These are phyloP conservation scores for Gossypium longicalyx DNA, from an alignment of 345 rosid species.

Conservation along the genomic window DNA sequence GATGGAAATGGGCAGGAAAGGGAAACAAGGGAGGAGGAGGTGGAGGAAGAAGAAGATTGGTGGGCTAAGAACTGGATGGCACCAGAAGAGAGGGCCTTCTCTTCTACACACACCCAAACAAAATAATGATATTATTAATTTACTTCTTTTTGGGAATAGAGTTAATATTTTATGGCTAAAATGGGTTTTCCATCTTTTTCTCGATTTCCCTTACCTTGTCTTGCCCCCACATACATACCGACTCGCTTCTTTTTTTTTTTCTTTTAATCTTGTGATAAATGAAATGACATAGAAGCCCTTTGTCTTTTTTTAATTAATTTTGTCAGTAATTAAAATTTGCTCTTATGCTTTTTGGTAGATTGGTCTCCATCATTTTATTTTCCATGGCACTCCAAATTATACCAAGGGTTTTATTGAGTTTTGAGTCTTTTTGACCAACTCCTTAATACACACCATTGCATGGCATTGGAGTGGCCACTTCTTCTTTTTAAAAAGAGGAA, in stretches of 20 bases:
- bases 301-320: no score
- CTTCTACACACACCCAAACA: slow-evolving; percentile 27
- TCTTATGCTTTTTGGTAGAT: no score
- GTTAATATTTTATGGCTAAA: slow-evolving; percentile 22
- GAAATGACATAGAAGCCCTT: no score
- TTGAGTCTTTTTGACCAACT: not conserved
- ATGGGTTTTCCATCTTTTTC: slow-evolving; percentile 25
- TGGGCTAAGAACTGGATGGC: slow-evolving; percentile 26
- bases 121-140: not conserved
- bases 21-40: slow-evolving; percentile 14
- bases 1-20: slow-evolving; percentile 14
- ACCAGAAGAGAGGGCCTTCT: slow-evolving; percentile 24
- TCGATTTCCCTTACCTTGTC: slow-evolving; percentile 37
- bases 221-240: slow-evolving; percentile 39
- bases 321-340: no score
- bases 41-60: slow-evolving; percentile 2
- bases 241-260: slow-evolving; percentile 17
- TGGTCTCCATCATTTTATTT: no score
- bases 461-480: not conserved
- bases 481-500: not conserved
- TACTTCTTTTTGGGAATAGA: not conserved
- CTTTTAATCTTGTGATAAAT: not conserved
- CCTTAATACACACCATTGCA: no score
- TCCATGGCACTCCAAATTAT: not conserved
- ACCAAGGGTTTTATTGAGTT: not conserved